Evolutionary conservation across 169 alveolate genomes (phyloP).

Genomic region (Cryptosporidium ryanae): DNA sequence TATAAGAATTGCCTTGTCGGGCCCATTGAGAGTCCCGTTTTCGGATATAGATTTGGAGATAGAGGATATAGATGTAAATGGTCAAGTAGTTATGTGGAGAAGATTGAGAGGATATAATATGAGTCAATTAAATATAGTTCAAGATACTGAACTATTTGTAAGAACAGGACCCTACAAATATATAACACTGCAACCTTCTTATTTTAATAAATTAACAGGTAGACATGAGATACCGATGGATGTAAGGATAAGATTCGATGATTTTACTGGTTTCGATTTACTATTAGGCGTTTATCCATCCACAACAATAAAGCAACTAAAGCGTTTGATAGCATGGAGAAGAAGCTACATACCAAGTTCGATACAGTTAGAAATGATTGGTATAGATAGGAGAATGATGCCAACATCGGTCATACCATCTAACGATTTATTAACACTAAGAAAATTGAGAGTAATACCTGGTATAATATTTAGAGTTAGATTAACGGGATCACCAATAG

Average conservation of each 20-base stretch:
- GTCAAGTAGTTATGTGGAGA: constrained; percentile 75
- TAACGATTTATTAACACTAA: constrained; percentile 53
- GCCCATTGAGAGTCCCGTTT: constrained; percentile 59
- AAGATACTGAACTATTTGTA: constrained; percentile 61
- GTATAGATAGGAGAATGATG: constrained; percentile 71
- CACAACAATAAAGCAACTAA: constrained; percentile 61
- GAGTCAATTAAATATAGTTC: constrained; percentile 45
- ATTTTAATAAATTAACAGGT: constrained; percentile 59
- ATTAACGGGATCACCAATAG: constrained; percentile 59
- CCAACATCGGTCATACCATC: constrained; percentile 67
- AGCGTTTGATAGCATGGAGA: constrained; percentile 74
- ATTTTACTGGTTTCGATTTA: constrained; percentile 70
- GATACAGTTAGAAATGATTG: constrained; percentile 55
- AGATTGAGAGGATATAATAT: constrained; percentile 71
- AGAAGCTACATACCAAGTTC: constrained; percentile 66
- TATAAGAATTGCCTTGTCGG: constrained; percentile 51
- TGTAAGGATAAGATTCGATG: constrained; percentile 63
- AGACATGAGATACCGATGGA: constrained; percentile 69
- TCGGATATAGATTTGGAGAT: constrained; percentile 66
- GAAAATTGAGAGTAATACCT: constrained; percentile 51
- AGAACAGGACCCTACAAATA: constrained; percentile 72
- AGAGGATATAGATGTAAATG: constrained; percentile 69
- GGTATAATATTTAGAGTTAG: constrained; percentile 64
- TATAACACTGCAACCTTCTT: constrained; percentile 66
- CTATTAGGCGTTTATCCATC: constrained; percentile 65